Evolutionary conservation across 1,139 yeast genomes (phyloP).

Genomic region (Meyerozyma athensensis): DNA sequence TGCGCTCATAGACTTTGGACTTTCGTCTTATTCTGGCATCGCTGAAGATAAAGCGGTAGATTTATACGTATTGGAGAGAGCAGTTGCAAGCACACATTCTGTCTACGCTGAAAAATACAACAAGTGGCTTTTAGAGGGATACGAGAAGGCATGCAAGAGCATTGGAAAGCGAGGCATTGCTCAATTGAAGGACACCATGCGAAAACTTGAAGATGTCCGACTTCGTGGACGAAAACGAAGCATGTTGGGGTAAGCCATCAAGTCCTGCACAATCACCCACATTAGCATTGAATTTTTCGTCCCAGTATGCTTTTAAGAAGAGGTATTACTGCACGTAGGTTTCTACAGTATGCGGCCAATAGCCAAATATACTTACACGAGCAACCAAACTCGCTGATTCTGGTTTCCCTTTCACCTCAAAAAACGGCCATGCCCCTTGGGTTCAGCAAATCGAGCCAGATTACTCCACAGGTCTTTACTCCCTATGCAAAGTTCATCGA

Average conservation of each 20-base stretch:
- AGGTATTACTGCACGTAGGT: neutral
- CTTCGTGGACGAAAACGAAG: constrained; percentile 92
- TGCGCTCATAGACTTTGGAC: constrained; percentile 85
- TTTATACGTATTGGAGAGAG: constrained; percentile 87
- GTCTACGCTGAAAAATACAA: constrained; percentile 59
- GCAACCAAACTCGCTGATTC: neutral
- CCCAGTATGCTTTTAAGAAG: neutral
- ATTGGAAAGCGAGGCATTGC: constrained; percentile 27
- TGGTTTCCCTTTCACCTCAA: neutral
- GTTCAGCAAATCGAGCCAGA: constrained; percentile 11
- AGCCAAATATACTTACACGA: neutral
- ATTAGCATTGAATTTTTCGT: neutral
- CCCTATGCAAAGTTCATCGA: constrained; percentile 26
- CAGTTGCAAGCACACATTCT: constrained; percentile 88
- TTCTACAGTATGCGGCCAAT: neutral
- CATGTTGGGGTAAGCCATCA: constrained; percentile 62
- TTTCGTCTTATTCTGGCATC: constrained; percentile 69
- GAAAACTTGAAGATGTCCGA: constrained; percentile 76
- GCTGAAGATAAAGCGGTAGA: constrained; percentile 97
- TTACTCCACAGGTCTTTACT: constrained; percentile 22
- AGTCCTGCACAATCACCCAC: neutral
- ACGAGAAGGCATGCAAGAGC: constrained; percentile 37
- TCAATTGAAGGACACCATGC: constrained; percentile 52
- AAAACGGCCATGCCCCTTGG: constrained; percentile 26
- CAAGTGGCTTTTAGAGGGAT: constrained; percentile 72